Conservation (phyloP, 2,329 filamentous ascomycete species). For the Mycosphaerella sp. region DNA sequence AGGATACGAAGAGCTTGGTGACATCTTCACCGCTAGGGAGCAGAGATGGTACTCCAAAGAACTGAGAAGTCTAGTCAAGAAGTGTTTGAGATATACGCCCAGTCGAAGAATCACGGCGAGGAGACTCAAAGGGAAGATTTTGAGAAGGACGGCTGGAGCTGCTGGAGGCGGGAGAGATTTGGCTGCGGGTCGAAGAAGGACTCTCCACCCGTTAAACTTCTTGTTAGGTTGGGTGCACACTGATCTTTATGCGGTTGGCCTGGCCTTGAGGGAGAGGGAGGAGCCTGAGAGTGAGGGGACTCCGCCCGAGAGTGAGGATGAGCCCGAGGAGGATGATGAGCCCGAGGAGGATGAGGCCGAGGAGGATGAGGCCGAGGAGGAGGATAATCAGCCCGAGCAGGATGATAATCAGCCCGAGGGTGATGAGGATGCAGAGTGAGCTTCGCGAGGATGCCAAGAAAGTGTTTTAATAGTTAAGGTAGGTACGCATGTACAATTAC, state of each 20-base stretch:
- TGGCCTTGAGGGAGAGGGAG: no score
- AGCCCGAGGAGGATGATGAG: no score
- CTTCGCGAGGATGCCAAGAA: no score
- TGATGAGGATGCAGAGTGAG: no score
- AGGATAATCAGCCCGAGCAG: no score
- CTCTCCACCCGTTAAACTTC: background rate
- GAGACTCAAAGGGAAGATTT: slow-evolving; percentile 3
- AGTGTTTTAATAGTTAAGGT: no score
- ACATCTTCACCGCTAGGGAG: background rate
- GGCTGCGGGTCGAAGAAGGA: background rate
- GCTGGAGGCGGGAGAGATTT: background rate
- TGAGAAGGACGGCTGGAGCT: slow-evolving; percentile 1
- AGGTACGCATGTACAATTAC: no score
- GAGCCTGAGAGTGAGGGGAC: no score
- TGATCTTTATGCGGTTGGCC: background rate
- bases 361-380: no score
- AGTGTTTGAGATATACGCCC: background rate
- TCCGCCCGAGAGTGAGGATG: no score
- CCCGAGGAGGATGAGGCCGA: no score
- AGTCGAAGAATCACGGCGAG: background rate
- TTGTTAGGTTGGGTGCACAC: background rate
- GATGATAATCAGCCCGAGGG: no score
- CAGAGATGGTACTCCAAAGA: background rate
- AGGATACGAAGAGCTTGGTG: background rate
- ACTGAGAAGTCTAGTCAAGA: background rate